Evolutionary conservation across 2,329 filamentous ascomycete genomes (phyloP), one percentile per base, ranked within the genome.

Genomic region (Paraphoma chrysanthemicola): DNA sequence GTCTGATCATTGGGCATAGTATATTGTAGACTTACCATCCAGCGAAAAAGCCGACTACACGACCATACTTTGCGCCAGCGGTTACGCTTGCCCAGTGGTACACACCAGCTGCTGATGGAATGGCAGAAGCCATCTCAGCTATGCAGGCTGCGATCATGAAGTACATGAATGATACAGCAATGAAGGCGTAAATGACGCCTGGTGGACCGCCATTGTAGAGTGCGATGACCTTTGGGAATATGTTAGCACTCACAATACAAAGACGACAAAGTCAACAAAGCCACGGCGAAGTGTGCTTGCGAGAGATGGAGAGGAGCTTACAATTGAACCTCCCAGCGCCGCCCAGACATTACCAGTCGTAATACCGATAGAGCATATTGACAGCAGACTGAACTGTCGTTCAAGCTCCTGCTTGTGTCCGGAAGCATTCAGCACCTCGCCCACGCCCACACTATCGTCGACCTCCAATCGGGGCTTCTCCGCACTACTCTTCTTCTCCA

Each of bases 31-130:
- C 67, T 17, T 63, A 74, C 78, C 78, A 82, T 44, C 80, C 83
- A 16, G 82, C 82, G 59, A 82, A 84, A 66, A 77, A 85, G 2
- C 81, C 80, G 52, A 78, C 69, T 5, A 79, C 64, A 28, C 78
- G 74, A n/a, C 82, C 81, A 69, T 80, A 82, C 43, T 71, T 77
- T 30, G 59, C 58, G 6, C 82, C 82, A 10, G 78, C 77, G 1
- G 82, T 83, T 17, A 84, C 75, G 4, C 78, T 79, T 4, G 82
- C 81, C 82, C 82, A 85, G 56, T 85, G 82, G 63, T 85, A 85
- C 9, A 85, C 82, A 53, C 78, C 77, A 31, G 73, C 72, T 42
- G 74, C 70, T 2, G 77, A 78, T 9, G 78, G 79, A 38, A 81
- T 79, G 4, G 78, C 73, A 28, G 77, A 80, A 4, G 81, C 79